These are phyloP conservation scores for Phanerochaete sordida DNA, from an alignment of 768 basidiomycete species.

Conservation along the genomic window DNA sequence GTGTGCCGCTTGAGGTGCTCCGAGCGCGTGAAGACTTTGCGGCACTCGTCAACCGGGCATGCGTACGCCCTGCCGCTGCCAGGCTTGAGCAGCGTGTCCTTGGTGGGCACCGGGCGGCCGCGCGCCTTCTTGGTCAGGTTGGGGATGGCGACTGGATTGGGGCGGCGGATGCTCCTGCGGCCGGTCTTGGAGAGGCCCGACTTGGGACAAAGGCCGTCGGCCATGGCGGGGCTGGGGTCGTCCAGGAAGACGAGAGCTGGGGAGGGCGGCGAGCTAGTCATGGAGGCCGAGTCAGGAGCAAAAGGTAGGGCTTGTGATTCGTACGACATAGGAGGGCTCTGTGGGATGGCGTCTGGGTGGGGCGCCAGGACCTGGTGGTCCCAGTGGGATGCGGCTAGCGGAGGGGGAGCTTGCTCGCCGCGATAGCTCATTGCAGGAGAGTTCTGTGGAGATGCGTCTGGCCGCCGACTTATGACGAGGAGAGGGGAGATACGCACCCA, in stretches of 20 bases:
- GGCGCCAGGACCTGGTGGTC: not conserved
- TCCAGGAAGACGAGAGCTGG: not conserved
- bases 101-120: constrained; percentile 46
- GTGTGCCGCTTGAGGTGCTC: constrained; percentile 86
- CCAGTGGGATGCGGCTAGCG: not conserved
- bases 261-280: not conserved
- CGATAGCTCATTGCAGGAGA: constrained; percentile 3
- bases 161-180: constrained; percentile 5
- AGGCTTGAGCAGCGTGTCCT: constrained; percentile 21
- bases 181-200: not conserved
- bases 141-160: constrained; percentile 39
- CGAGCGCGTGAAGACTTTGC: constrained; percentile 74
- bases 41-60: constrained; percentile 69
- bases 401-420: not conserved
- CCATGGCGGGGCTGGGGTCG: not conserved
- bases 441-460: not conserved
- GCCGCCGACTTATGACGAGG: not conserved
- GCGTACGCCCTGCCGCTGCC: constrained; percentile 41
- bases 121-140: constrained; percentile 50
- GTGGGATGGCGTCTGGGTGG: not conserved
- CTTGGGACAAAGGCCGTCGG: not conserved
- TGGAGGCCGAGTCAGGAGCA: not conserved
- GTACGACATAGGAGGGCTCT: constrained; percentile 1
- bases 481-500: constrained; percentile 1
- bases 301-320: not conserved